phyloP scores from a whole-genome alignment of 495 filamentous ascomycete species.

The Trichoderma reesei region DNA sequence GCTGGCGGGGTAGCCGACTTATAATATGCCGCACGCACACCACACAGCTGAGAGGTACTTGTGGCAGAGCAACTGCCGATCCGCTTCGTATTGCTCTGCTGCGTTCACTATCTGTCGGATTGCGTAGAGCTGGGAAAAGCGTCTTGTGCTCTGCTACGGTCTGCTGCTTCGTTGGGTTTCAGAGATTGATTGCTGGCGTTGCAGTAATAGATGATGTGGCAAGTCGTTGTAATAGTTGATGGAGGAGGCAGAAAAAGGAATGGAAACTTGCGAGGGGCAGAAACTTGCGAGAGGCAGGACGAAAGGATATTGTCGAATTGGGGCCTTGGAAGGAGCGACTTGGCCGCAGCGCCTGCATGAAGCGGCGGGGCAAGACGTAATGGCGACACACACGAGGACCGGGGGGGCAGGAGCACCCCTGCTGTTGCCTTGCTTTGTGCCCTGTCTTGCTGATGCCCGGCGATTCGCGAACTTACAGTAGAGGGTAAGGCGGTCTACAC shows the following conservation, averaged over 20 bases:
- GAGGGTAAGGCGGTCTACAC: neutral
- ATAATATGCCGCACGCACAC: conserved; percentile 1
- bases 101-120: neutral
- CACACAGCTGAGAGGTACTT: too few relatives aligned
- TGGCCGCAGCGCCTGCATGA: conserved; percentile 5
- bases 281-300: neutral
- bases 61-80: neutral
- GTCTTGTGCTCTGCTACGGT: neutral
- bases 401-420: neutral
- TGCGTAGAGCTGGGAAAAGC: neutral
- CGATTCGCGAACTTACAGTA: neutral
- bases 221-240: too few relatives aligned
- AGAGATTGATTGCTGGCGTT: neutral
- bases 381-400: neutral
- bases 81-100: neutral
- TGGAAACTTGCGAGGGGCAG: neutral
- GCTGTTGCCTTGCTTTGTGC: neutral
- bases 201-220: too few relatives aligned
- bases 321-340: neutral
- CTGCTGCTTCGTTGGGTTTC: neutral
- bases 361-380: conserved; percentile 8
- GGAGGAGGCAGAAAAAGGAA: neutral
- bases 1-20: neutral
- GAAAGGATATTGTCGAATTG: conserved; percentile 5
- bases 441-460: neutral